These are phyloP conservation scores for Paecilomyces dactylethromorphus DNA, from an alignment of 2,329 filamentous ascomycete species.

Conservation along the genomic window DNA sequence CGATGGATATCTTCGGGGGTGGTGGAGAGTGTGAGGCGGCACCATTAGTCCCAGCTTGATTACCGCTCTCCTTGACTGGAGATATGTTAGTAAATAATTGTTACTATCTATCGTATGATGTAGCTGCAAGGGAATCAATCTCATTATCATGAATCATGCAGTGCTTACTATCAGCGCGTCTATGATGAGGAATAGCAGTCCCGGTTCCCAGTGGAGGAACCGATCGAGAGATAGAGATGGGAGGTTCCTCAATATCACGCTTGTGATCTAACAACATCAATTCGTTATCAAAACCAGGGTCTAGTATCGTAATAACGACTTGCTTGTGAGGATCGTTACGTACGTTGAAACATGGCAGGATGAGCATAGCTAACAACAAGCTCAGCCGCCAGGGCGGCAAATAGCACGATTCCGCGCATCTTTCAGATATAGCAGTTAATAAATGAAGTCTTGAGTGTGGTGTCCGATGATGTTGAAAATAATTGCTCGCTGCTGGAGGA, in stretches of 20 bases:
- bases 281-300: not conserved
- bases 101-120: no score
- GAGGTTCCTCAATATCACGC: not conserved
- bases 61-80: no score
- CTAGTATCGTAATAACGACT: no score
- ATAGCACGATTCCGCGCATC: not conserved
- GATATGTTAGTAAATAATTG: no score
- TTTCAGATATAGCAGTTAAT: not conserved
- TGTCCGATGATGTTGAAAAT: not conserved
- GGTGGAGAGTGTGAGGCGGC: no score
- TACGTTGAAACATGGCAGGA: not conserved
- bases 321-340: not conserved
- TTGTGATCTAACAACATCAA: not conserved
- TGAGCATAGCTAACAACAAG: not conserved
- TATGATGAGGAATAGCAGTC: no score
- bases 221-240: not conserved
- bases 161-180: no score
- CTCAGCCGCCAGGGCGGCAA: not conserved
- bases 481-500: not conserved
- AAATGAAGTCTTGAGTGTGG: not conserved
- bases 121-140: no score
- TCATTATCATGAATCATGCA: no score
- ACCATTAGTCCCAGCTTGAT: no score
- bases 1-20: no score
- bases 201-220: not conserved